These are phyloP conservation scores for Talaromyces sp. DNA, from an alignment of 2,329 filamentous ascomycete species.

Conservation along the genomic window DNA sequence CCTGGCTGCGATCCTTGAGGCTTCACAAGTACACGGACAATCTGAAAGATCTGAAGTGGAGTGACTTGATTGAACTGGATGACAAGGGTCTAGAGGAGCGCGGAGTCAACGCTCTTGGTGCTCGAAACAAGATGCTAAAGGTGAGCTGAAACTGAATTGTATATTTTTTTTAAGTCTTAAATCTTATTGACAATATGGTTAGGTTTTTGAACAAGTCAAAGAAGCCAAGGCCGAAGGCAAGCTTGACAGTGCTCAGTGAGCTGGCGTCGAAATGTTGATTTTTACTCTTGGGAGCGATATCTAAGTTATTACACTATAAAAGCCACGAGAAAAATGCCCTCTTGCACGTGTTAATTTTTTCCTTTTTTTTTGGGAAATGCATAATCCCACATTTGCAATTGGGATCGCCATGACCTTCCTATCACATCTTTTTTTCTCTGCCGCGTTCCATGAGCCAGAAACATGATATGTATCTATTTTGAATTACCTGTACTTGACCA, in stretches of 20 bases:
- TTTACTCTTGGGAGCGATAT: conserved; percentile 2
- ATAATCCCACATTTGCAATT: conserved; percentile 7
- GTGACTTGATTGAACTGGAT: conserved; percentile 82
- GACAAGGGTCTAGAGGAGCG: conserved; percentile 89
- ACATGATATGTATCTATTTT: conserved; percentile 9
- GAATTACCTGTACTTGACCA: conserved; percentile 9
- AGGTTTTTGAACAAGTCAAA: conserved; percentile 93
- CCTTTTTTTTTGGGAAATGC: conserved; percentile 10
- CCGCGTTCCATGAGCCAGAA: conserved; percentile 2
- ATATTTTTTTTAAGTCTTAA: not conserved
- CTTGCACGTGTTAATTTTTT: conserved; percentile 6
- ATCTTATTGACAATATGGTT: conserved; percentile 24
- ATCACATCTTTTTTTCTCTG: conserved; percentile 7
- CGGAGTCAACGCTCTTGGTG: conserved; percentile 91
- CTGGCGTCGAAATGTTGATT: conserved; percentile 12
- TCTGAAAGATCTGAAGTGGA: conserved; percentile 95
- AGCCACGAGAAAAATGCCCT: not conserved
- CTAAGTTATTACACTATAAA: not conserved
- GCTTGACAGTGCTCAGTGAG: conserved; percentile 39
- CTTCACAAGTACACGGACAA: conserved; percentile 99
- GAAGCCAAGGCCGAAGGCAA: conserved; percentile 72
- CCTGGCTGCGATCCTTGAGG: conserved; percentile 88
- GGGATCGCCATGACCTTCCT: conserved; percentile 6
- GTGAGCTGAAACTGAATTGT: conserved; percentile 41
- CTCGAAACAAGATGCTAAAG: conserved; percentile 96